Percentiles rank a stretch among this genome's conserved stretches.
Evolutionary conservation across 2,329 filamentous ascomycete species (phyloP).

Genomic region (Ceratocystis variospora): DNA sequence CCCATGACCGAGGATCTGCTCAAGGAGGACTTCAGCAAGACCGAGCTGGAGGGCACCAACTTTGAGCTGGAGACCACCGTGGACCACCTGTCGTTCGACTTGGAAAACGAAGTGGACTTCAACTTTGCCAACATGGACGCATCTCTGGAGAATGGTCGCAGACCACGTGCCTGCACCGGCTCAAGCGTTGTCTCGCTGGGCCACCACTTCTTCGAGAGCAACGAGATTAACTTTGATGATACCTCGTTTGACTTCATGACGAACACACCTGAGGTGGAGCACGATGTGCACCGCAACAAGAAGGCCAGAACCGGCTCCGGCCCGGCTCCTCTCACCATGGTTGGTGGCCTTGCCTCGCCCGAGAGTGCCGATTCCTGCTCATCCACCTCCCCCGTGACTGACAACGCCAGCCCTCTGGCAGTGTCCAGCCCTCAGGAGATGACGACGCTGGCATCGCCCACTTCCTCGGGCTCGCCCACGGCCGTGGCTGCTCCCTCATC

Average conservation of each 20-base stretch:
- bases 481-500: slow-evolving; percentile 49
- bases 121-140: slow-evolving; percentile 38
- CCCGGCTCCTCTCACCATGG: slow-evolving; percentile 8
- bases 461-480: slow-evolving; percentile 28
- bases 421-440: slow-evolving; percentile 23
- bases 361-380: slow-evolving; percentile 20
- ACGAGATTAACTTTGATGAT: slow-evolving; percentile 64
- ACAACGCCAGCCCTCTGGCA: neutral
- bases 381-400: neutral
- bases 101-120: slow-evolving; percentile 27
- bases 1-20: slow-evolving; percentile 52
- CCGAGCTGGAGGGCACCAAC: slow-evolving; percentile 31
- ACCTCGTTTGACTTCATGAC: slow-evolving; percentile 35
- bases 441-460: slow-evolving; percentile 27
- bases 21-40: slow-evolving; percentile 31
- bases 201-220: slow-evolving; percentile 64
- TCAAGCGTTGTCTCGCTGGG: slow-evolving; percentile 55
- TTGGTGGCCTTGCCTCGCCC: neutral
- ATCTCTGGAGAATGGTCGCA: slow-evolving; percentile 47
- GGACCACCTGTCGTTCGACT: neutral
- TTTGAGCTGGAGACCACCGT: slow-evolving; percentile 27
- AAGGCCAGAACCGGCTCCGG: slow-evolving; percentile 37
- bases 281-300: slow-evolving; percentile 38
- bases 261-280: neutral
- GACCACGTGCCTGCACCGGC: slow-evolving; percentile 53